Percentiles rank a stretch among this genome's conserved stretches.
These are phyloP conservation scores for Ilyonectria robusta DNA, from an alignment of 2,329 filamentous ascomycete genomes.

Conservation along the genomic window DNA sequence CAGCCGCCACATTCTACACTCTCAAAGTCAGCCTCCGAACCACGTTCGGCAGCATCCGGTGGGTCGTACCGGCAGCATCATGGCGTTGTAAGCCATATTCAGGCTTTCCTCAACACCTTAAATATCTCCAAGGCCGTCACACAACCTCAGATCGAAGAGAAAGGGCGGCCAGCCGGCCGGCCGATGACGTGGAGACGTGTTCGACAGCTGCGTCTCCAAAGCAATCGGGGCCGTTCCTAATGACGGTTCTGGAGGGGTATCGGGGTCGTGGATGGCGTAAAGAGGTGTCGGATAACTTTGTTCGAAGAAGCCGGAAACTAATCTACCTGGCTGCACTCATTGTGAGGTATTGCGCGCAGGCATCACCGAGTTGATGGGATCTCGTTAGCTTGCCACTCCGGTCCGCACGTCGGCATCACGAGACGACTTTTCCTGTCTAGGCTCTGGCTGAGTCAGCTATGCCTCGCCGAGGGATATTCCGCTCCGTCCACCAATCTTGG, in stretches of 20 bases:
- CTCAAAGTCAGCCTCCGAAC: constrained; percentile 39
- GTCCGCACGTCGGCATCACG: constrained; percentile 49
- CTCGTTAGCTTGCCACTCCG: constrained; percentile 47
- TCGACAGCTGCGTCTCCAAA: constrained; percentile 17
- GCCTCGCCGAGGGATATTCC: constrained; percentile 43
- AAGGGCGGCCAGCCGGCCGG: constrained; percentile 30
- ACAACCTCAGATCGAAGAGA: constrained; percentile 23
- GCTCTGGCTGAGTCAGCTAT: constrained; percentile 44
- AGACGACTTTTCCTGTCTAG: constrained; percentile 44
- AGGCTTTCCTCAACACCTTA: constrained; percentile 19
- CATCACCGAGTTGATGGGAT: constrained; percentile 40
- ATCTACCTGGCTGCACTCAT: constrained; percentile 47
- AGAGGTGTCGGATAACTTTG: constrained; percentile 28
- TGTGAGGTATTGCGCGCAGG: constrained; percentile 45
- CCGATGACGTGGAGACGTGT: constrained; percentile 41
- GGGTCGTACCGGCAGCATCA: constrained; percentile 49
- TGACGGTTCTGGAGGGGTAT: background rate
- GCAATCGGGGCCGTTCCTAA: background rate
- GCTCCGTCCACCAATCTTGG: constrained; percentile 23
- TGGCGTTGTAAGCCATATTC: constrained; percentile 48
- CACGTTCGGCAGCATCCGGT: constrained; percentile 16
- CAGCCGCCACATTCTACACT: constrained; percentile 58
- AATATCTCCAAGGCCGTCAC: constrained; percentile 17
- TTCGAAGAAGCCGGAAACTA: constrained; percentile 32
- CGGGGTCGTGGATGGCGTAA: constrained; percentile 18